These are phyloP conservation scores for Penicillium cinerascens DNA, from an alignment of 495 filamentous ascomycete genomes.

Conservation along the genomic window DNA sequence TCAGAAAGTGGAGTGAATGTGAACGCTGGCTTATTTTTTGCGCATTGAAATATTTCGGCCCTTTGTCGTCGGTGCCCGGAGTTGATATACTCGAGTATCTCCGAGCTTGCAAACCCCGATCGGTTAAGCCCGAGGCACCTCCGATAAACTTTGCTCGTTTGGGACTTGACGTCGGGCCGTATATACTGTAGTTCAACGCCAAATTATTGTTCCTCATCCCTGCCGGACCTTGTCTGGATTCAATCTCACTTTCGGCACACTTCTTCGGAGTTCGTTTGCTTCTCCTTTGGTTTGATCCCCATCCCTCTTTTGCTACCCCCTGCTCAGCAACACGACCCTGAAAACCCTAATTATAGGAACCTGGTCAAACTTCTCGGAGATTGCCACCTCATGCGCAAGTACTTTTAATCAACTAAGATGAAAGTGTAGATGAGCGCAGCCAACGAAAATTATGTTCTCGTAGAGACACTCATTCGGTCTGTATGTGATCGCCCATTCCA, in stretches of 20 bases:
- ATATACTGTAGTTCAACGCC: no score
- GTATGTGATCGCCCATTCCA: no score
- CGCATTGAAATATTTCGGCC: no score
- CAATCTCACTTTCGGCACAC: background rate
- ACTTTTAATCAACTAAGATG: background rate
- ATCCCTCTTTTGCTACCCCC: background rate
- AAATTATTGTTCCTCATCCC: background rate
- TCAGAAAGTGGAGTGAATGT: background rate
- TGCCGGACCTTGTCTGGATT: background rate
- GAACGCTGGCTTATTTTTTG: background rate
- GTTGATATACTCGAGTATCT: constrained; percentile 13
- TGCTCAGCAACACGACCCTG: no score
- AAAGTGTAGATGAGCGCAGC: background rate
- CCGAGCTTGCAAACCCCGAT: constrained; percentile 8
- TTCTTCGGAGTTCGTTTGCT: background rate
- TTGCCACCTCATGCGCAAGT: background rate
- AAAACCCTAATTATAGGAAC: no score
- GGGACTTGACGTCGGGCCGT: background rate
- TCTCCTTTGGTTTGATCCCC: background rate
- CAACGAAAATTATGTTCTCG: background rate
- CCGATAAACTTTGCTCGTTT: background rate
- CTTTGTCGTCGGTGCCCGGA: constrained; percentile 1
- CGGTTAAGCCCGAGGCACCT: constrained; percentile 9
- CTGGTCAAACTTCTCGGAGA: background rate
- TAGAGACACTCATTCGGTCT: no score